Evolutionary conservation across 2,329 filamentous ascomycete species (phyloP).

Genomic region (Fusarium sp.): DNA sequence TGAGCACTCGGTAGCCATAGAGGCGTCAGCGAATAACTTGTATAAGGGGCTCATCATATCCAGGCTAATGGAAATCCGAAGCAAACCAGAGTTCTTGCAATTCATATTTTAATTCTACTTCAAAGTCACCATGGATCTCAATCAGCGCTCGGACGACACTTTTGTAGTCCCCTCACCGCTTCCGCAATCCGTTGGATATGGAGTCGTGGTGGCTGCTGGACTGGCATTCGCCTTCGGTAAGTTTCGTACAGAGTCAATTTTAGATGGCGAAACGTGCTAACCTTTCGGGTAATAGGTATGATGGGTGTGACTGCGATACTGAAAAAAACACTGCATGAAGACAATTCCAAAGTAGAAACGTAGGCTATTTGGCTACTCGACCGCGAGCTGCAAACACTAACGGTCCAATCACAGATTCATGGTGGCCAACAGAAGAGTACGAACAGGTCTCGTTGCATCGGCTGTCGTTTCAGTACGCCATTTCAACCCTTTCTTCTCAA

Average conservation of each 20-base stretch:
- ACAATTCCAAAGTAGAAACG: background rate
- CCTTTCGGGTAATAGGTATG: background rate
- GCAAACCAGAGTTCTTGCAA: background rate
- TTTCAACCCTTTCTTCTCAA: rapidly evolving
- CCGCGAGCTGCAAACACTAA: background rate
- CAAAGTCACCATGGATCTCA: background rate
- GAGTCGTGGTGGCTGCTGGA: background rate
- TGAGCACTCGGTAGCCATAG: background rate
- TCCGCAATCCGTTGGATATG: background rate
- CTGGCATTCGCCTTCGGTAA: background rate
- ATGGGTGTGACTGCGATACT: background rate
- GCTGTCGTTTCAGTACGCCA: background rate
- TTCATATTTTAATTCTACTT: background rate
- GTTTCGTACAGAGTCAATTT: rapidly evolving
- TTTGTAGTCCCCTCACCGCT: background rate
- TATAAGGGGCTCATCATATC: background rate
- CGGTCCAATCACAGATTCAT: background rate
- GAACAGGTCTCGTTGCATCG: background rate
- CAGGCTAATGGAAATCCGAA: no score
- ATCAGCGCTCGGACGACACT: background rate
- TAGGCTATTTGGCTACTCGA: background rate
- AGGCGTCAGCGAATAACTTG: background rate
- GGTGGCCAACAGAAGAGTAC: background rate
- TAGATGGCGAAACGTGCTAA: background rate
- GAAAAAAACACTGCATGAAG: background rate